Evolutionary conservation across 2,329 filamentous ascomycete species (phyloP).

Genomic region (Penicillium sp.): DNA sequence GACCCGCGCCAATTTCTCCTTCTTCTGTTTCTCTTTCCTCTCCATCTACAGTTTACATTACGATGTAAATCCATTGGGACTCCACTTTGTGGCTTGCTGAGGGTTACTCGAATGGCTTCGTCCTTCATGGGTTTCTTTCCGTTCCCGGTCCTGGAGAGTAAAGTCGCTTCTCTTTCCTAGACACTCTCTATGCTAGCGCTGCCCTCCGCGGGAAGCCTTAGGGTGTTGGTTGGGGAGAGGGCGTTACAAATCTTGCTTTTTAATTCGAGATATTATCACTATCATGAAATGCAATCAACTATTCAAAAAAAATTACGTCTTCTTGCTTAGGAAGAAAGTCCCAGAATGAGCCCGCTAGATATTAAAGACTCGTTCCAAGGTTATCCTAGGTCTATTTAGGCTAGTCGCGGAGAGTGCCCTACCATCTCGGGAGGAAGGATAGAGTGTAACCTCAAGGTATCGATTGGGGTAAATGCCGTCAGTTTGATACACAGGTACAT

Average conservation of each 20-base stretch:
- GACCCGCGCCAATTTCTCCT: not conserved
- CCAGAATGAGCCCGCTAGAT: too few relatives aligned
- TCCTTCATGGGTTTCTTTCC: constrained; percentile 20
- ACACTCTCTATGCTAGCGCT: constrained; percentile 13
- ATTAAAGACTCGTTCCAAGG: too few relatives aligned
- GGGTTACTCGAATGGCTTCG: constrained; percentile 17
- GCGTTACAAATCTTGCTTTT: not conserved
- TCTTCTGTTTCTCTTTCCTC: constrained; percentile 6
- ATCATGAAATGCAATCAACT: too few relatives aligned
- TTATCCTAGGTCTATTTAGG: too few relatives aligned
- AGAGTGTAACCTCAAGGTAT: too few relatives aligned
- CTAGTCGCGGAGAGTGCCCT: too few relatives aligned
- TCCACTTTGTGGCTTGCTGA: constrained; percentile 24
- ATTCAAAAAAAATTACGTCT: too few relatives aligned
- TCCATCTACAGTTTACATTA: constrained; percentile 20
- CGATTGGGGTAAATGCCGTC: too few relatives aligned
- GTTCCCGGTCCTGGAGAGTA: constrained; percentile 24
- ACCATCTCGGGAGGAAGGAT: too few relatives aligned
- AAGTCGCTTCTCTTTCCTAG: constrained; percentile 16
- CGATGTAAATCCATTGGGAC: constrained; percentile 20
- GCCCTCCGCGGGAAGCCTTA: not conserved
- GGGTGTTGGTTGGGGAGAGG: constrained; percentile 4
- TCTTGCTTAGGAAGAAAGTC: too few relatives aligned
- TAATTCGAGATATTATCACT: too few relatives aligned
- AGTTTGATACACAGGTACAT: too few relatives aligned